These are phyloP conservation scores for Saccharomyces hybrid DNA, from an alignment of 1,139 yeast genomes.

Conservation along the genomic window DNA sequence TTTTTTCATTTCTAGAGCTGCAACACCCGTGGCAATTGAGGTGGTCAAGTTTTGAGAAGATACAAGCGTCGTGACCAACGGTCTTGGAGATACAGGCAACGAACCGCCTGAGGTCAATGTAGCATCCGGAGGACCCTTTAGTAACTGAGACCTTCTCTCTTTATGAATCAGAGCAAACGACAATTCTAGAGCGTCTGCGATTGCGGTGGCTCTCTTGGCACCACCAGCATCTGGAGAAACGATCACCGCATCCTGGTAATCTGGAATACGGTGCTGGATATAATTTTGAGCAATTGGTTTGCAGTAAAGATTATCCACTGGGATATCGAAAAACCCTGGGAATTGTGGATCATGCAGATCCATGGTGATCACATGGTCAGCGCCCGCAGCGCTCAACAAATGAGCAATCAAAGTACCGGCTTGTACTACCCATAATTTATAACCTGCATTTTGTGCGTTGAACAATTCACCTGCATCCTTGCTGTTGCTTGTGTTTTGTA, in stretches of 20 bases:
- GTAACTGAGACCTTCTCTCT: conserved; percentile 59
- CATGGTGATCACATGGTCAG: conserved; percentile 95
- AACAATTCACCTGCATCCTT: conserved; percentile 27
- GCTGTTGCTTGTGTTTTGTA: conserved; percentile 16
- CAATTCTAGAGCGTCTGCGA: conserved; percentile 85
- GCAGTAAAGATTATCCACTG: conserved; percentile 85
- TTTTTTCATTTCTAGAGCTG: conserved; percentile 3
- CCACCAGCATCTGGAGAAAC: conserved; percentile 98
- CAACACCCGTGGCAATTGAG: neutral
- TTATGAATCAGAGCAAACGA: conserved; percentile 93
- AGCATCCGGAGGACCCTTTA: conserved; percentile 32
- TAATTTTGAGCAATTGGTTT: conserved; percentile 79
- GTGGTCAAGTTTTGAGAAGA: conserved; percentile 5
- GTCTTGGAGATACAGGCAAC: conserved; percentile 20
- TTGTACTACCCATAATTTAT: conserved; percentile 93
- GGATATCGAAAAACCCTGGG: conserved; percentile 88
- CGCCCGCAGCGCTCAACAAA: conserved; percentile 85
- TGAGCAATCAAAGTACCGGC: conserved; percentile 91
- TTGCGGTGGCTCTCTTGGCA: conserved; percentile 89
- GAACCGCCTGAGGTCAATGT: conserved; percentile 29
- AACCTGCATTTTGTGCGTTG: conserved; percentile 49
- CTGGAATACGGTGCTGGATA: conserved; percentile 63
- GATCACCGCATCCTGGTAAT: conserved; percentile 71
- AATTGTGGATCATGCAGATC: conserved; percentile 94
- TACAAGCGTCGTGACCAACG: conserved; percentile 17